phyloP scores from a whole-genome alignment of 805 yeast species.

The Candida cerambycidarum region DNA sequence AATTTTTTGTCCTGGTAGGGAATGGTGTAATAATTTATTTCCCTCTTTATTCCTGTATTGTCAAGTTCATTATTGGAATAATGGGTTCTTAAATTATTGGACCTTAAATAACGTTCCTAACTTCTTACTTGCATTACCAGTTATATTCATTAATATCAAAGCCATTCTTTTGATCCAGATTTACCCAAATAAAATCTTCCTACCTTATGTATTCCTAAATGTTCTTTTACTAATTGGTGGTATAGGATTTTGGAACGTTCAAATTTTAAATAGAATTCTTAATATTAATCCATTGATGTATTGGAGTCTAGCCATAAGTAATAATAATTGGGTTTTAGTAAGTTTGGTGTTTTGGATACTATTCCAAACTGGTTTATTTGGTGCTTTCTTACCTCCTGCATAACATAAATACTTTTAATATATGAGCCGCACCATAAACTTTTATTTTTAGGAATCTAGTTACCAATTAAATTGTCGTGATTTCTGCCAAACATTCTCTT shows the following conservation, averaged over 20 bases:
- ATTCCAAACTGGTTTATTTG: conserved; percentile 70
- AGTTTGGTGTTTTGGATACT: conserved; percentile 59
- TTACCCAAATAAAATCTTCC: conserved; percentile 31
- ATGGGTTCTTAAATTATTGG: conserved; percentile 84
- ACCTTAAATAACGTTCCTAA: conserved; percentile 78
- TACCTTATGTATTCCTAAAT: conserved; percentile 45
- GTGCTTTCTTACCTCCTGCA: conserved; percentile 94
- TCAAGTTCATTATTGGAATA: conserved; percentile 81
- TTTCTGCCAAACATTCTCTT: too few relatives aligned
- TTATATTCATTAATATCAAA: conserved; percentile 45
- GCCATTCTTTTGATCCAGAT: neutral
- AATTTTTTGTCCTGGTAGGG: conserved; percentile 66
- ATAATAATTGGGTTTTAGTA: conserved; percentile 1
- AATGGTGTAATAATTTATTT: conserved; percentile 66
- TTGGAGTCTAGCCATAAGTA: conserved; percentile 60
- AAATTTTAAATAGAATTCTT: conserved; percentile 76
- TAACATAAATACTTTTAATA: conserved; percentile 23
- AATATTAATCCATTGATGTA: conserved; percentile 73
- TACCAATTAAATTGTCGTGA: too few relatives aligned
- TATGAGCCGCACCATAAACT: conserved; percentile 1
- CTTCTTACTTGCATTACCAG: conserved; percentile 74
- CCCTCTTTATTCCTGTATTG: conserved; percentile 70
- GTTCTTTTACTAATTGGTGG: conserved; percentile 49
- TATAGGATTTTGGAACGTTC: conserved; percentile 72
- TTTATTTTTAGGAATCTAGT: too few relatives aligned